Percentiles rank a stretch among this genome's conserved stretches.
phyloP scores from a whole-genome alignment of 2,329 filamentous ascomycete genomes.

The Corinectria fuckeliana region DNA sequence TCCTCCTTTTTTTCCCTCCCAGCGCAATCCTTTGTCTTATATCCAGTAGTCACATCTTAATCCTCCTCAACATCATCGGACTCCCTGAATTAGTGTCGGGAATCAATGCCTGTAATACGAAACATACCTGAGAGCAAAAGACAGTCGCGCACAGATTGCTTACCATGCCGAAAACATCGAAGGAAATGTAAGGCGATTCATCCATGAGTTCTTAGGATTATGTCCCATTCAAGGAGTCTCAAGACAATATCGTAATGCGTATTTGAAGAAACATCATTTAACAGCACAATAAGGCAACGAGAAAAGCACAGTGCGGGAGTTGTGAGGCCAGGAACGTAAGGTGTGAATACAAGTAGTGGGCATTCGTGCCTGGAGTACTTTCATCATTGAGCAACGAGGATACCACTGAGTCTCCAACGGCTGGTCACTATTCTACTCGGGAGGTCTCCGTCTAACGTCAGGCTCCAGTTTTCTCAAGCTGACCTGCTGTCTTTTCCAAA shows the following conservation, averaged over 20 bases:
- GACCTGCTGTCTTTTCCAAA: neutral
- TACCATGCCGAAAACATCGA: slow-evolving; percentile 26
- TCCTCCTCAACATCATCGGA: neutral
- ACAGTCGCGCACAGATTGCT: neutral
- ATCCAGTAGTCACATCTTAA: neutral
- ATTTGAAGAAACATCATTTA: neutral
- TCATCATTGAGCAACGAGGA: neutral
- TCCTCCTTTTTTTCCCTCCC: neutral
- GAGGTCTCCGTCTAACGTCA: neutral
- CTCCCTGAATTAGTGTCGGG: neutral
- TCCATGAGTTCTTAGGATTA: neutral
- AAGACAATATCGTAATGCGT: neutral
- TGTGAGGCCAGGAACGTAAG: neutral
- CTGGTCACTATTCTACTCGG: neutral
- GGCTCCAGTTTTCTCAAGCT: neutral
- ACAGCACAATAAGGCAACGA: neutral
- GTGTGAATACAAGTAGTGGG: neutral
- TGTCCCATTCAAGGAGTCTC: neutral
- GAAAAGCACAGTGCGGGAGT: neutral
- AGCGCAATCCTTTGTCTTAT: neutral
- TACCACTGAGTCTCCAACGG: neutral
- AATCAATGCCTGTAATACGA: neutral
- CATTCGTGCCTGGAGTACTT: neutral
- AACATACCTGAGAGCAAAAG: neutral
- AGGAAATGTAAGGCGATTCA: slow-evolving; percentile 16